Evolutionary conservation across 441 rosid genomes (phyloP), one percentile per base, ranked within the genome.

Genomic region (Erysimum cheiri): DNA sequence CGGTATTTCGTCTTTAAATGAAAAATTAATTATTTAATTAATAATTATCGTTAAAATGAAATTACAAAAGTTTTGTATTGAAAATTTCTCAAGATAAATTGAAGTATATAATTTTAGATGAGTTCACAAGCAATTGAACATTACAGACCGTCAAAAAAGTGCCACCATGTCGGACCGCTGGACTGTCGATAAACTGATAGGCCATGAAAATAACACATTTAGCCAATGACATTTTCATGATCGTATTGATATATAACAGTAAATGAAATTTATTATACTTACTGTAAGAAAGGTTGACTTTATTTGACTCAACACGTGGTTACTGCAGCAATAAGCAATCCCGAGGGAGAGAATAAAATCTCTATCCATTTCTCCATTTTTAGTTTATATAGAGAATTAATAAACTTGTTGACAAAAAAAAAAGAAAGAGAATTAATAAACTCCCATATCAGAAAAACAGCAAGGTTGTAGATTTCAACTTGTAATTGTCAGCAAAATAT

Each of bases 311-410:
- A 60, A 17, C 69, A 67, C 63, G 57, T 74, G 69, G 62, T 74
- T 43, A 52, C 57, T 59, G 77, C 72, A 73, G 10, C 50, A 15
- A 60, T 60, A 53, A 60, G 69, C 77, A 67, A 74, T 67, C 69
- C 73, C 77, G 63, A 74, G 49, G 69, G 58, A 41, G 73, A 43
- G 73, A 43, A 73, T 52, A 59, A 52, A 73, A 41, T 73, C 54
- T 72, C 29, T 37, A 56, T 49, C 19, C 17, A 31, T 13, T 50
- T 31, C 19, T 64, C n/a, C 35, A 69, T 29, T 39, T 69, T 70
- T 64, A 15, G 50, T 54, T 55, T 55, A 14, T 17, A 17, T 22
- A 32, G 22, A 39, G 6, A 48, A 48, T 13, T 35, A 44, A 46
- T 46, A 28, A 35, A 28, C 15, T 26, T 19, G 22, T 19, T 19